Conservation (phyloP, 768 basidiomycete genomes). For the Hericium alpestre region DNA sequence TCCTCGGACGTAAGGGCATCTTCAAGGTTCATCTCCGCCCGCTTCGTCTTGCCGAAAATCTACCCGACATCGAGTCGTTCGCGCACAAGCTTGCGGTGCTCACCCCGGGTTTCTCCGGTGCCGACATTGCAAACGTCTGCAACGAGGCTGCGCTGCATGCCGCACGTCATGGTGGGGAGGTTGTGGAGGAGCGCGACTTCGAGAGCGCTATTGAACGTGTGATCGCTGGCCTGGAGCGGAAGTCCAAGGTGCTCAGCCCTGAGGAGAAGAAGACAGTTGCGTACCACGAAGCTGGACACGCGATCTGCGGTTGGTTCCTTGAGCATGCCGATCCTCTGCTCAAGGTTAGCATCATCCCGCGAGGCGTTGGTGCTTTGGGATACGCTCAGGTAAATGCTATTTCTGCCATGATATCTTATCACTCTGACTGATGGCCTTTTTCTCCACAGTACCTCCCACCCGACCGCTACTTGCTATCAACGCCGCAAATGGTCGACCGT, state of each 20-base stretch:
- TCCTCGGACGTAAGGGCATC: slow-evolving; percentile 87
- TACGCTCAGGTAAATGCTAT: slow-evolving; percentile 70
- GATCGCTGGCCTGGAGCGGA: slow-evolving; percentile 92
- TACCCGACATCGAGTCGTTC: slow-evolving; percentile 43
- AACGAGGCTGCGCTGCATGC: slow-evolving; percentile 96
- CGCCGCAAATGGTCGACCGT: slow-evolving; percentile 86
- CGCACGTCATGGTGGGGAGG: slow-evolving; percentile 73
- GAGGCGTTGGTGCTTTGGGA: slow-evolving; percentile 89
- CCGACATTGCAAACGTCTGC: slow-evolving; percentile 97
- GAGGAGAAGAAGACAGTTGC: slow-evolving; percentile 99
- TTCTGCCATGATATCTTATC: neutral
- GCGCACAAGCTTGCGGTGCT: slow-evolving; percentile 92
- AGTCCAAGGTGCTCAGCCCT: slow-evolving; percentile 82
- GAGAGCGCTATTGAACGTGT: slow-evolving; percentile 97
- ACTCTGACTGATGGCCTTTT: neutral
- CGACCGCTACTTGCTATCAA: slow-evolving; percentile 91
- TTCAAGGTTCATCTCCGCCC: slow-evolving; percentile 87
- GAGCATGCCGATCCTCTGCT: slow-evolving; percentile 94
- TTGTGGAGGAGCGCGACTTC: slow-evolving; percentile 76
- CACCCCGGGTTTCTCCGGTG: slow-evolving; percentile 96
- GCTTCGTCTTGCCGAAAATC: slow-evolving; percentile 51
- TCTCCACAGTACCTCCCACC: slow-evolving; percentile 74
- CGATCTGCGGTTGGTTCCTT: slow-evolving; percentile 96
- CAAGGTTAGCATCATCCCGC: slow-evolving; percentile 97
- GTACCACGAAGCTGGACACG: slow-evolving; percentile 98